Evolutionary conservation across 257 asterid genomes (phyloP), one percentile per base, ranked within the genome.

Genomic region (Fraxinus americana): DNA sequence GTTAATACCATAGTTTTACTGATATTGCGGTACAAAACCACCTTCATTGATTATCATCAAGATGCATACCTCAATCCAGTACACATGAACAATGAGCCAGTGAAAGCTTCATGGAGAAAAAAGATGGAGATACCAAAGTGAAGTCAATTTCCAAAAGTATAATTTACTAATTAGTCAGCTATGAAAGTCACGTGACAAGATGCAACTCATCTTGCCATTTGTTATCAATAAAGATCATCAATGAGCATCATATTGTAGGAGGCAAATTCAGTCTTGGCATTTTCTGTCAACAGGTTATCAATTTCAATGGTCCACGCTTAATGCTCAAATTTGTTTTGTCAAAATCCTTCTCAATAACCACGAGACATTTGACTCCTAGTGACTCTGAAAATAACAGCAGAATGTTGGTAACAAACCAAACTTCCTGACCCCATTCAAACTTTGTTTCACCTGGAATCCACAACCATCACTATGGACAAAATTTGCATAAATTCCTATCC

Each of bases 271-370:
- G 66, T 57, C 11, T 21, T 57, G 29, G 21, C 66, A 57, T 39
- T n/a, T 57, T 57, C 66, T 57, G 66, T 57, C 66, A 57, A 57
- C 27, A 39, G 45, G 13, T 21, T 65, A 79, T 66, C 71, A 43
- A 71, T 68, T 45, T 70, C 32, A 75, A 38, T 78, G 71, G 72
- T 41, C 80, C 69, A 70, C 25, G 61, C 50, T 54, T 67, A 66
- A 32, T 54, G 38, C 61, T 71, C 63, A 39, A 70, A 4, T 8
- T 35, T 59, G 29, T 7, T 70, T 10, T 75, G 71, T 30, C 43
- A 68, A 72, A 74, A 29, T 43, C 76, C 71, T n/a, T 54, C 39
- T 65, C 45, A 75, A 79, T 70, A 19, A 29, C n/a, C 59, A 59
- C 17, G 25, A 80, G 30, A 57, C 25, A 7, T 27, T n/a, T 57